A percentile compares a stretch with the other conserved stretches of the same genome.
Conservation (phyloP, 352 stramenopile species). For the Elongisporangium undulatum region DNA sequence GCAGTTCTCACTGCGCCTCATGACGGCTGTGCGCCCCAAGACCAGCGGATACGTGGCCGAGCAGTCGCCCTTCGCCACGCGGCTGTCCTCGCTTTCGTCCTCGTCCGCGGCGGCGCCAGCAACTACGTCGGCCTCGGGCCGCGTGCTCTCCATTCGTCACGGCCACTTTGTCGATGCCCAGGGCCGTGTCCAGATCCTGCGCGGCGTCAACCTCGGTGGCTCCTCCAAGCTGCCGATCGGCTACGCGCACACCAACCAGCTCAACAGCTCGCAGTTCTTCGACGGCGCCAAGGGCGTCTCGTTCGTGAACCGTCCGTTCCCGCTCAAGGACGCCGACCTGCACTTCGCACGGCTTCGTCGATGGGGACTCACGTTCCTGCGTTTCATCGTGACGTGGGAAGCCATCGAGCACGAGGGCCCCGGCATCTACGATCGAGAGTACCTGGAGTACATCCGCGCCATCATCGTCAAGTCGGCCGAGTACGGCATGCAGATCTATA, state of each 20-base stretch:
- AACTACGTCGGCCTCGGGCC: slow-evolving; percentile 2
- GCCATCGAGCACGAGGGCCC: slow-evolving; percentile 85
- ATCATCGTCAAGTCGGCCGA: slow-evolving; percentile 53
- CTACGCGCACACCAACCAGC: slow-evolving; percentile 45
- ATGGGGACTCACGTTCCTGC: slow-evolving; percentile 82
- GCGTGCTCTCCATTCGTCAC: slow-evolving; percentile 39
- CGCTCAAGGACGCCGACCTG: slow-evolving; percentile 64
- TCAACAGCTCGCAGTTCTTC: slow-evolving; percentile 38
- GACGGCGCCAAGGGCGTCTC: slow-evolving; percentile 43
- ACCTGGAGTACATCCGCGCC: slow-evolving; percentile 69
- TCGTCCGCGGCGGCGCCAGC: slow-evolving; percentile 1
- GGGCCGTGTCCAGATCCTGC: slow-evolving; percentile 65
- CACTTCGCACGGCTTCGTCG: slow-evolving; percentile 77
- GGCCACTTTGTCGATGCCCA: slow-evolving; percentile 83
- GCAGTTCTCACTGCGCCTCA: background rate
- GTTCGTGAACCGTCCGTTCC: slow-evolving; percentile 84
- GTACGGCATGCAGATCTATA: slow-evolving; percentile 79
- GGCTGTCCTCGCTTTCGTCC: slow-evolving; percentile 7
- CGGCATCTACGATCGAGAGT: slow-evolving; percentile 80
- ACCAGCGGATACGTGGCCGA: background rate
- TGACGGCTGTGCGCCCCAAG: background rate
- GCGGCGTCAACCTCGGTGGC: slow-evolving; percentile 86
- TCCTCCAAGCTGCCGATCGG: slow-evolving; percentile 81
- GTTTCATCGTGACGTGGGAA: slow-evolving; percentile 89
- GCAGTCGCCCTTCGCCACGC: slow-evolving; percentile 12